A percentile compares a stretch with the other conserved stretches of the same genome.
Evolutionary conservation across 2,329 filamentous ascomycete genomes (phyloP).

Genomic region (Talaromyces sp.): DNA sequence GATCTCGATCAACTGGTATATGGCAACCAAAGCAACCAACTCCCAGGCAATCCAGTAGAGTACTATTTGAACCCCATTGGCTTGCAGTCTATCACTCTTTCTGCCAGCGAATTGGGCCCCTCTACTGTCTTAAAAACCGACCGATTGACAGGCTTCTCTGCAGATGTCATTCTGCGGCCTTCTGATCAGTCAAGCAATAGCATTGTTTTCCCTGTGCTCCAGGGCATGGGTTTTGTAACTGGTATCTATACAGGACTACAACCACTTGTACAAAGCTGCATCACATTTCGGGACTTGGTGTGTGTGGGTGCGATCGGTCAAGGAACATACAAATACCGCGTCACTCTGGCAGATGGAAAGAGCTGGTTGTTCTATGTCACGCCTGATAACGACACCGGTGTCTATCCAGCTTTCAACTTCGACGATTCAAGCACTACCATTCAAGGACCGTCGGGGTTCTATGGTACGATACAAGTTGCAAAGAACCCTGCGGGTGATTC

Average conservation of each 20-base stretch:
- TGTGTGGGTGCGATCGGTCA: constrained; percentile 54
- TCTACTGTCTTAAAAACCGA: constrained; percentile 57
- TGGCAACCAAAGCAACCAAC: constrained; percentile 54
- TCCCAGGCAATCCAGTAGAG: constrained; percentile 56
- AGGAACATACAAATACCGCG: constrained; percentile 71
- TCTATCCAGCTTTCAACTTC: constrained; percentile 65
- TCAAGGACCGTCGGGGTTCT: constrained; percentile 64
- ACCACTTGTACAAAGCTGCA: constrained; percentile 69
- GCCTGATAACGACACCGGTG: constrained; percentile 48
- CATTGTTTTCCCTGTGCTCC: constrained; percentile 76
- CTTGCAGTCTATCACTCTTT: constrained; percentile 76
- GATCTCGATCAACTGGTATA: constrained; percentile 65
- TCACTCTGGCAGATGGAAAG: constrained; percentile 67
- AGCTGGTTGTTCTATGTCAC: constrained; percentile 80
- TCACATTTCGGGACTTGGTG: constrained; percentile 68
- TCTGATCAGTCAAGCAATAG: constrained; percentile 53
- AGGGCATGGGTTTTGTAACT: constrained; percentile 87
- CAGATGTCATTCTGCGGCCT: constrained; percentile 65
- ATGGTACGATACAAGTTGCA: constrained; percentile 75
- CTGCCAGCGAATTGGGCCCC: constrained; percentile 67
- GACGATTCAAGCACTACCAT: constrained; percentile 61
- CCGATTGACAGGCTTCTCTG: constrained; percentile 55
- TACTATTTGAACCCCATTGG: constrained; percentile 81
- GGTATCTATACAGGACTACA: constrained; percentile 67
- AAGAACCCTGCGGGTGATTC: constrained; percentile 63